Evolutionary conservation across 2,329 filamentous ascomycete species (phyloP).

Genomic region (Didymella arachidicola): DNA sequence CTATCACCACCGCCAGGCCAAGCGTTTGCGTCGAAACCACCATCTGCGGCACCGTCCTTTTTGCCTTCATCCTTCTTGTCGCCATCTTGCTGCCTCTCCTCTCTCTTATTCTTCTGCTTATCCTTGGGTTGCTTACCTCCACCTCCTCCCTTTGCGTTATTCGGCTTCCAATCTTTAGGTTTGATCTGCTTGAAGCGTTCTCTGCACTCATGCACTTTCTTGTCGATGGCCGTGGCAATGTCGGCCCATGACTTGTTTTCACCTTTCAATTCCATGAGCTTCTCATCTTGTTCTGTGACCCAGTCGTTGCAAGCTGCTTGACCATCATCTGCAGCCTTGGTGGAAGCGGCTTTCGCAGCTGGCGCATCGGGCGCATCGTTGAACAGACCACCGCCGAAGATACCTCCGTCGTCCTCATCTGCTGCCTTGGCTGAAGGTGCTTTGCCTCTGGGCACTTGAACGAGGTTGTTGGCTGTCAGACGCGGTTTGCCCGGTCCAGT

Average conservation of each 20-base stretch:
- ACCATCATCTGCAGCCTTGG: not conserved
- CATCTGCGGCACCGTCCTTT: not conserved
- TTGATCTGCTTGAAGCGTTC: constrained; percentile 50
- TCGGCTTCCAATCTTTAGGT: constrained; percentile 31
- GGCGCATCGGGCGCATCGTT: not conserved
- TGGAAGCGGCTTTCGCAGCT: not conserved
- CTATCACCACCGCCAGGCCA: not conserved
- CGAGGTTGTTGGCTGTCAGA: constrained; percentile 26
- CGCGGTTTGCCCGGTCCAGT: constrained; percentile 28
- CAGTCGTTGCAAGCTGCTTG: not conserved
- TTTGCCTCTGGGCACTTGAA: constrained; percentile 22
- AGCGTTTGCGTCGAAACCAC: not conserved
- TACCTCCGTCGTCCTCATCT: not conserved
- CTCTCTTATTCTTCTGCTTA: constrained; percentile 26
- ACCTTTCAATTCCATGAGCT: constrained; percentile 50
- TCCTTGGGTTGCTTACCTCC: constrained; percentile 29
- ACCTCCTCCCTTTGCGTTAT: constrained; percentile 18
- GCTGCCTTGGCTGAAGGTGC: not conserved
- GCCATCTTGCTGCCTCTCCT: constrained; percentile 10
- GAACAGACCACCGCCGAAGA: not conserved
- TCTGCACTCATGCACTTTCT: constrained; percentile 25
- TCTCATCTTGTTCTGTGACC: constrained; percentile 53
- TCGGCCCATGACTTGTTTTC: constrained; percentile 37
- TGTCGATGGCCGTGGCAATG: constrained; percentile 43
- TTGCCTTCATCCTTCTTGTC: constrained; percentile 19